A percentile compares a stretch with the other conserved stretches of the same genome.
phyloP scores from a whole-genome alignment of 306 rosid genomes.

The Arachis hypogaea region DNA sequence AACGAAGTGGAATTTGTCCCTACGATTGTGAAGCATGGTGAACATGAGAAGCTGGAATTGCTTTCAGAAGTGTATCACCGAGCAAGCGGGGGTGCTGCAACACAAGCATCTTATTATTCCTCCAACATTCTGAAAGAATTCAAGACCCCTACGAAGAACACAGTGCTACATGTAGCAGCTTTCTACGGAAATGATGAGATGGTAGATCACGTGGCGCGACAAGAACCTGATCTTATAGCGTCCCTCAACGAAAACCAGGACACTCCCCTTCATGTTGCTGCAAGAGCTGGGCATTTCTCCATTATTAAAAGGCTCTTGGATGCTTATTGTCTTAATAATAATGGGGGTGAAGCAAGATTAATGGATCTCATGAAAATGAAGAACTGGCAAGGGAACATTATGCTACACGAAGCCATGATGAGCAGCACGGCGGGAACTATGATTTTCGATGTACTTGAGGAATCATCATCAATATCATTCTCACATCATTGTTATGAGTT shows the following conservation, averaged over 20 bases:
- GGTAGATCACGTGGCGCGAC: not conserved
- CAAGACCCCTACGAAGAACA: not conserved
- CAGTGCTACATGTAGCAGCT: slow-evolving; percentile 6
- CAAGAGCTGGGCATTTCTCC: slow-evolving; percentile 15
- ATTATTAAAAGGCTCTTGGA: not conserved
- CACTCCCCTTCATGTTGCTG: slow-evolving; percentile 33
- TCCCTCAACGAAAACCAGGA: not conserved
- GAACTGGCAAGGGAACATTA: slow-evolving; percentile 6
- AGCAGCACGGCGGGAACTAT: not conserved
- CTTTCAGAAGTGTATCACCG: not conserved
- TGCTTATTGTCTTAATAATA: not conserved
- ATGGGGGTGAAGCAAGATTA: not conserved
- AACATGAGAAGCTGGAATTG: not conserved
- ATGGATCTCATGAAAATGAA: not conserved
- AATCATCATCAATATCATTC: not conserved
- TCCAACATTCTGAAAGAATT: not conserved
- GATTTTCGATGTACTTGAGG: not conserved
- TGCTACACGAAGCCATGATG: slow-evolving; percentile 34
- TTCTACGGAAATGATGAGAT: not conserved
- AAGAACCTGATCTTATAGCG: slow-evolving; percentile 13
- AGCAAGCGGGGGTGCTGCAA: not conserved
- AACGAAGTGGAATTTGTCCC: too few species aligned
- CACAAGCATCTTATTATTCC: not conserved
- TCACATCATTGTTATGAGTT: not conserved
- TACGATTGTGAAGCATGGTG: too few species aligned